Evolutionary conservation across 1,284 basidiomycete species (phyloP), one percentile per base, ranked within the genome.

Genomic region (Naganishia cerealis): DNA sequence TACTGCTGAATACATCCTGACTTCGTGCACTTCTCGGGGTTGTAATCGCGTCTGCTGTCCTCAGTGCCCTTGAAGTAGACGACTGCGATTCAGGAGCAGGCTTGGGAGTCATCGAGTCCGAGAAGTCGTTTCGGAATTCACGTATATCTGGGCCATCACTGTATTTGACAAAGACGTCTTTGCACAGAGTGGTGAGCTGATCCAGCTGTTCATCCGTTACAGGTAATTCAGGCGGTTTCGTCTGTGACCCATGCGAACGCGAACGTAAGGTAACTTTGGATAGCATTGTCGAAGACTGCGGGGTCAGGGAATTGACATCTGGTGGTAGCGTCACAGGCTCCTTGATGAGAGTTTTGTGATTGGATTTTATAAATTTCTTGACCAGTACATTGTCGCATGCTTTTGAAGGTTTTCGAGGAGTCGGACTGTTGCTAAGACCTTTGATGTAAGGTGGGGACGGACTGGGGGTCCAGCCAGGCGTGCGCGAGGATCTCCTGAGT

Each of bases 161-260:
- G 39, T 40, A 63, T 3, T 8, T 54, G 38, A 63, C 61, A 12
- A 40, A 26, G 13, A 63, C 61, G 26, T 54, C 50, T 53, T 42
- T 12, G 2, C 52, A 50, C 38, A 63, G 21, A 18, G 26, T 38
- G 24, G 33, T 24, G 12, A 63, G 61, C 26, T 38, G 52, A 18
- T 63, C 52, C 24, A 63, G 53, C 24, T 63, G 38, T 9, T 63
- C 61, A 10, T 9, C 43, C 2, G 16, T 54, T 2, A 54, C 39
- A 12, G 50, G 36, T 21, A 54, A 18, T 5, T 29, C n/a, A 3
- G 61, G 52, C 38, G 61, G 26, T 16, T 54, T 50, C 3, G 2
- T 2, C n/a, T 53, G 61, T 15, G 61, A 39, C 10, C 18, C 53
- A 12, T 50, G 33, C 15, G 48, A 63, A 21, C 18, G 24, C 9